Conservation (phyloP, 1,284 basidiomycete species). For the Ustilago esculenta region DNA sequence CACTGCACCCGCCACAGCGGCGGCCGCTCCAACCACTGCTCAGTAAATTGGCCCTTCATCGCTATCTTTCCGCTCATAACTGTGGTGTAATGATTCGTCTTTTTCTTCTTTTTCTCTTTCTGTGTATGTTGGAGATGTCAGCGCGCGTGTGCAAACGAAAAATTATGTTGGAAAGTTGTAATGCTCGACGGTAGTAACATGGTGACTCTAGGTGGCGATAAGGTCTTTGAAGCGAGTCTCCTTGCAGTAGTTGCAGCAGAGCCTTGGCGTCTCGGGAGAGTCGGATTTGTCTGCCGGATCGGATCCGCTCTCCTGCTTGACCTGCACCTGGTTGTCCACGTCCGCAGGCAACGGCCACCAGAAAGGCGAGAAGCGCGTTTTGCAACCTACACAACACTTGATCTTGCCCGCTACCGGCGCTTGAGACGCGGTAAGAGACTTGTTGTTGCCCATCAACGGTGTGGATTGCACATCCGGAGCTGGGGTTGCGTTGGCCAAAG, state of each 20-base stretch:
- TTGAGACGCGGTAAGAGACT: not conserved
- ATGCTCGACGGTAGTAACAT: too few relatives aligned
- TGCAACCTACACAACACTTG: constrained; percentile 29
- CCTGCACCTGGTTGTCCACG: not conserved
- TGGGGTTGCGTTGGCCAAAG: not conserved
- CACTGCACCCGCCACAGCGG: too few relatives aligned
- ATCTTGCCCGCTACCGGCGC: not conserved
- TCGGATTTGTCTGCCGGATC: not conserved
- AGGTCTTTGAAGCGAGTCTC: constrained; percentile 16
- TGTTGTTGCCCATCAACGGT: not conserved
- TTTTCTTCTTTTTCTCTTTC: too few relatives aligned
- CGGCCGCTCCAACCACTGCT: too few relatives aligned
- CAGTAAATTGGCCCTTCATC: too few relatives aligned
- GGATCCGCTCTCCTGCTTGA: not conserved
- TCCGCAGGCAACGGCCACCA: constrained; percentile 30
- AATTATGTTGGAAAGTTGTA: too few relatives aligned
- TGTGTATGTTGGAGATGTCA: too few relatives aligned
- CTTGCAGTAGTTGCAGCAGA: constrained; percentile 45
- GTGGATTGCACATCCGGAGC: not conserved
- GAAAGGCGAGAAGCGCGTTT: constrained; percentile 39
- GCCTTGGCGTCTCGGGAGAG: too few relatives aligned
- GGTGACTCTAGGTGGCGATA: not conserved
- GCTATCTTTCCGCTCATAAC: too few relatives aligned
- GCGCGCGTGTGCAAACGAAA: too few relatives aligned
- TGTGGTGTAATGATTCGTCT: too few relatives aligned